phyloP scores from a whole-genome alignment of 352 stramenopile genomes.

The Stramenopiles sp. region DNA sequence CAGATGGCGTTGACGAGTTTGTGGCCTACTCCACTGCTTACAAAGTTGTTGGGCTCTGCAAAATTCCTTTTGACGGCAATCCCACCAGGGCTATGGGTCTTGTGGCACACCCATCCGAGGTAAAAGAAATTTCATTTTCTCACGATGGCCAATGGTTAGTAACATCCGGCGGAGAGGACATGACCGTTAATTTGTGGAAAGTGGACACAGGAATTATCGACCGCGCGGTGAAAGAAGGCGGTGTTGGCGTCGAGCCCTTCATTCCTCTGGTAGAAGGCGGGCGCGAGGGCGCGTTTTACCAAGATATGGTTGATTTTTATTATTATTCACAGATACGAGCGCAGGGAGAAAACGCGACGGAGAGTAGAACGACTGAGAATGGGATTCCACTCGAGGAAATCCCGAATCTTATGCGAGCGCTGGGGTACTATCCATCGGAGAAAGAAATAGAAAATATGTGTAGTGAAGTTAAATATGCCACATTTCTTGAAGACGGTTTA shows the following conservation, averaged over 20 bases:
- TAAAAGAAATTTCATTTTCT: constrained; percentile 55
- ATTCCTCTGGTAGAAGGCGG: constrained; percentile 59
- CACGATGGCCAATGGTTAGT: constrained; percentile 60
- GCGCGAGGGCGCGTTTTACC: constrained; percentile 45
- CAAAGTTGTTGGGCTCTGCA: constrained; percentile 46
- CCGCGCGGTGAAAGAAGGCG: constrained; percentile 16
- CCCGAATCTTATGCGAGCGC: constrained; percentile 65
- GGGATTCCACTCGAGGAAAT: constrained; percentile 59
- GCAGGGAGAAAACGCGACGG: constrained; percentile 61
- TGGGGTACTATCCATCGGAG: constrained; percentile 74
- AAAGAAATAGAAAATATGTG: constrained; percentile 65
- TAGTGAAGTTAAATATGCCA: constrained; percentile 45
- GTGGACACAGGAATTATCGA: constrained; percentile 51
- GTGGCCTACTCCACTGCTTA: constrained; percentile 26
- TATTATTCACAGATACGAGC: constrained; percentile 70
- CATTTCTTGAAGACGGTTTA: too few relatives aligned
- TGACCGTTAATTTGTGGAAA: constrained; percentile 72
- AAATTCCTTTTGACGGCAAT: constrained; percentile 70
- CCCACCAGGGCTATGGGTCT: constrained; percentile 68
- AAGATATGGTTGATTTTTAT: constrained; percentile 82
- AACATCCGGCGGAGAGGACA: constrained; percentile 56
- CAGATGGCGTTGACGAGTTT: constrained; percentile 18
- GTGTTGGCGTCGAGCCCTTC: constrained; percentile 36
- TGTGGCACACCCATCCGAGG: constrained; percentile 62
- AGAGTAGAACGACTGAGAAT: constrained; percentile 37